These are phyloP conservation scores for Neurospora terricola DNA, from an alignment of 495 filamentous ascomycete species.

Conservation along the genomic window DNA sequence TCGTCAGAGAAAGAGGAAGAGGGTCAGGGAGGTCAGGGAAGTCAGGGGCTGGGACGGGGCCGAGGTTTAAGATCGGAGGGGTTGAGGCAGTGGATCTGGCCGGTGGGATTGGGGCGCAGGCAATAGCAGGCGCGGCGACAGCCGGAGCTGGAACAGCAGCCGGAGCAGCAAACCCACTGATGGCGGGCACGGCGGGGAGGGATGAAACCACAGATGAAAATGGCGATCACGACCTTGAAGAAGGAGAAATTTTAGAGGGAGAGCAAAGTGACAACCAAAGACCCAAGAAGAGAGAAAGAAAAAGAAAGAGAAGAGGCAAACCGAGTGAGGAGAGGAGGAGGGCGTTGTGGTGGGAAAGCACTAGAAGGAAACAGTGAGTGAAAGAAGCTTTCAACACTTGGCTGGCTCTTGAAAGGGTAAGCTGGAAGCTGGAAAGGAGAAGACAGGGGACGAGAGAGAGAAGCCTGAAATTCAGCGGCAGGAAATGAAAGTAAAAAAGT, in stretches of 20 bases:
- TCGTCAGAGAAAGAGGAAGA: too few species aligned
- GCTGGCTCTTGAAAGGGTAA: background rate
- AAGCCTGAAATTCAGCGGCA: background rate
- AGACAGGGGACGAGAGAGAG: background rate
- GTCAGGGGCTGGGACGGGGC: background rate
- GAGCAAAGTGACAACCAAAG: background rate
- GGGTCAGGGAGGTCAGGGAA: too few species aligned
- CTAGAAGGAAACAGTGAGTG: too few species aligned
- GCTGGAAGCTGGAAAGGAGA: background rate
- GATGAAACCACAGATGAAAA: background rate
- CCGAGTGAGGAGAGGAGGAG: background rate
- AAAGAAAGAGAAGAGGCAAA: background rate
- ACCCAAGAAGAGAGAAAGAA: background rate
- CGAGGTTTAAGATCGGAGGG: background rate
- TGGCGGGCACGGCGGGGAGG: too few species aligned
- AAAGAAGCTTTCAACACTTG: background rate
- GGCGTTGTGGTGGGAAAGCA: background rate
- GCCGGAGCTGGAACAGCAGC: background rate
- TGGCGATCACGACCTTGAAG: background rate
- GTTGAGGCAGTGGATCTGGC: background rate
- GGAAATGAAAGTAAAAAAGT: background rate
- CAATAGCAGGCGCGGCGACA: background rate
- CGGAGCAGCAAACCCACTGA: background rate
- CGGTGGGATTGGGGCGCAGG: background rate
- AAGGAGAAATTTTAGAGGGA: background rate